phyloP scores from a whole-genome alignment of 2,329 filamentous ascomycete genomes.

The Capronia americana region DNA sequence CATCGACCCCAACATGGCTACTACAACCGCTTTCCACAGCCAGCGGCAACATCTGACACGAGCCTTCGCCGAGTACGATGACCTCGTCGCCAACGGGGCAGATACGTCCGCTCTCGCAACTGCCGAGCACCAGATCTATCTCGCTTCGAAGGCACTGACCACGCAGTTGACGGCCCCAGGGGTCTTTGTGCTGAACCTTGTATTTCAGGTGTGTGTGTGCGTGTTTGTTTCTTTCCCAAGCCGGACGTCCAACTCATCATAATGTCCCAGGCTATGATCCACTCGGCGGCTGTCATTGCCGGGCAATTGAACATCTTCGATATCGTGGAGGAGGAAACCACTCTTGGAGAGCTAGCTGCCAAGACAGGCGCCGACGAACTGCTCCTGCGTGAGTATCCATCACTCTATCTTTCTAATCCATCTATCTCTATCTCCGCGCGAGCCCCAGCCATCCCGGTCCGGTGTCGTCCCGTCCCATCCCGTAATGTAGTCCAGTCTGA shows the following conservation, averaged over 20 bases:
- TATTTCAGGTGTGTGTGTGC: background rate
- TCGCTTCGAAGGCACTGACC: background rate
- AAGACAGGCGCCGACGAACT: slow-evolving; percentile 5
- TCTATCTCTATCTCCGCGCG: background rate
- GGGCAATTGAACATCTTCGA: slow-evolving; percentile 6
- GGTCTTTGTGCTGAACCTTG: slow-evolving; percentile 1
- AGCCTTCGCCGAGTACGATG: background rate
- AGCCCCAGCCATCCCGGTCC: background rate
- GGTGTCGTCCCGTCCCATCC: background rate
- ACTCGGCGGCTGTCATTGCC: background rate
- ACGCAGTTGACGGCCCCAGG: slow-evolving; percentile 3
- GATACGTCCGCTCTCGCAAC: background rate
- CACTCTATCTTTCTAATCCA: background rate
- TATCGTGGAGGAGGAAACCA: slow-evolving; percentile 9
- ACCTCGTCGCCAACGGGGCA: background rate
- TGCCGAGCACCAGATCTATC: slow-evolving; percentile 2
- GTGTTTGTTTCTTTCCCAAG: too few relatives aligned
- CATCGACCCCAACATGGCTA: background rate
- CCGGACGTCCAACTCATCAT: too few relatives aligned
- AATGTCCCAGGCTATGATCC: background rate
- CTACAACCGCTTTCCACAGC: background rate
- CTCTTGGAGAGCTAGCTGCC: background rate
- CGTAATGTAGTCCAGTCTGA: background rate
- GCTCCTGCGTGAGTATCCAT: background rate
- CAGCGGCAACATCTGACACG: background rate